Conservation (phyloP, 1,284 basidiomycete species). For the Thelephora terrestris region DNA sequence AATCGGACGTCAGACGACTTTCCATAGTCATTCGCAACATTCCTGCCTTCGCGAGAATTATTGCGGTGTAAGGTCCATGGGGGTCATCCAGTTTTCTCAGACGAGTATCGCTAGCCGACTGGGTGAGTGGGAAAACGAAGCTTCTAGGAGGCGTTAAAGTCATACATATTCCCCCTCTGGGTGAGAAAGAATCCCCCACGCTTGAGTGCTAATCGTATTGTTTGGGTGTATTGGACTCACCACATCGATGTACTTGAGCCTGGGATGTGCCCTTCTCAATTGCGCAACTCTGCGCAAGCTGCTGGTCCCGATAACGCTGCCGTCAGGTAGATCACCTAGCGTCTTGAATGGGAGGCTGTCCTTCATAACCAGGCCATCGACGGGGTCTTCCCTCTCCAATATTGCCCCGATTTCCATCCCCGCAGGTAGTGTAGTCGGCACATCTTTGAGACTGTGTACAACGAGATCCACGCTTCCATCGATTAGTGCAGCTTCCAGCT, state of each 20-base stretch:
- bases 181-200: constrained; percentile 2
- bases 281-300: constrained; percentile 92
- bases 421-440: constrained; percentile 80
- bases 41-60: constrained; percentile 93
- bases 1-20: constrained; percentile 72
- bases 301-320: constrained; percentile 89
- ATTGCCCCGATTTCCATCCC: constrained; percentile 86
- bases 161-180: constrained; percentile 75
- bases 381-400: constrained; percentile 80
- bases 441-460: constrained; percentile 91
- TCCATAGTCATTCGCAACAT: constrained; percentile 75
- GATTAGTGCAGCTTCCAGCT: constrained; percentile 80
- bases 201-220: constrained; percentile 6
- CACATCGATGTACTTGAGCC: constrained; percentile 81
- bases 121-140: constrained; percentile 1
- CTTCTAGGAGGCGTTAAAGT: not conserved
- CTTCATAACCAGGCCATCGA: constrained; percentile 87
- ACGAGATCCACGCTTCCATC: constrained; percentile 80
- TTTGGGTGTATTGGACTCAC: constrained; percentile 41
- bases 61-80: constrained; percentile 75
- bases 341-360: constrained; percentile 62
- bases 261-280: constrained; percentile 71
- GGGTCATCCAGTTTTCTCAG: constrained; percentile 86
- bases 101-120: constrained; percentile 64
- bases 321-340: constrained; percentile 80